Percentiles rank a stretch among this genome's conserved stretches.
These are phyloP conservation scores for Tephrocybe rancida DNA, from an alignment of 768 basidiomycete genomes.

Conservation along the genomic window DNA sequence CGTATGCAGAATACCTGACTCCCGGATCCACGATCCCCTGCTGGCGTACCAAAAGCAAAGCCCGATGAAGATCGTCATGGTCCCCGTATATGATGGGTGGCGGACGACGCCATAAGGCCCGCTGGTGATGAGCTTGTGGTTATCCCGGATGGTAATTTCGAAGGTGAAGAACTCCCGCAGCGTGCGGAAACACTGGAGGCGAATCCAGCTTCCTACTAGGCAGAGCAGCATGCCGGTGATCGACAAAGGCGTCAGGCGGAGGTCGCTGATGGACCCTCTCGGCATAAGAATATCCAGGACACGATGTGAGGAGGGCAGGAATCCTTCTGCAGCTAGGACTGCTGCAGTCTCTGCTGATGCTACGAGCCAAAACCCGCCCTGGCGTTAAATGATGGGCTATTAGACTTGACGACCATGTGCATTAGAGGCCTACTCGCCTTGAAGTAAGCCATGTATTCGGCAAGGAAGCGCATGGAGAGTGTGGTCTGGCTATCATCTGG, in stretches of 20 bases:
- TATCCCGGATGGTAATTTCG: no score
- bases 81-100: slow-evolving; percentile 34
- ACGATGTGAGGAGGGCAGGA: background rate
- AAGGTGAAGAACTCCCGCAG: slow-evolving; percentile 42
- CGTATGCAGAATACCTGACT: slow-evolving; percentile 6
- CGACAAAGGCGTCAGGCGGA: slow-evolving; percentile 27
- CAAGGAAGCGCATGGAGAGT: slow-evolving; percentile 1
- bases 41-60: slow-evolving; percentile 6
- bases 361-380: slow-evolving; percentile 2
- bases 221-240: slow-evolving; percentile 29
- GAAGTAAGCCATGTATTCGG: background rate
- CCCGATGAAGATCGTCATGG: slow-evolving; percentile 2
- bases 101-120: no score
- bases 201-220: slow-evolving; percentile 31
- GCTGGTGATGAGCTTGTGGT: no score
- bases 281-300: background rate
- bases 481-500: slow-evolving; percentile 1
- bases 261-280: background rate
- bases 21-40: slow-evolving; percentile 6
- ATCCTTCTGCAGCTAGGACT: background rate
- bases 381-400: background rate
- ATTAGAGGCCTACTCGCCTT: slow-evolving; percentile 2
- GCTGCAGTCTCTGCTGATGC: slow-evolving; percentile 3
- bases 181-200: slow-evolving; percentile 36
- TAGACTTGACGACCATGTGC: background rate